Conservation (phyloP, 2,329 filamentous ascomycete genomes). For the Aspergillus oerlinghausenensis region DNA sequence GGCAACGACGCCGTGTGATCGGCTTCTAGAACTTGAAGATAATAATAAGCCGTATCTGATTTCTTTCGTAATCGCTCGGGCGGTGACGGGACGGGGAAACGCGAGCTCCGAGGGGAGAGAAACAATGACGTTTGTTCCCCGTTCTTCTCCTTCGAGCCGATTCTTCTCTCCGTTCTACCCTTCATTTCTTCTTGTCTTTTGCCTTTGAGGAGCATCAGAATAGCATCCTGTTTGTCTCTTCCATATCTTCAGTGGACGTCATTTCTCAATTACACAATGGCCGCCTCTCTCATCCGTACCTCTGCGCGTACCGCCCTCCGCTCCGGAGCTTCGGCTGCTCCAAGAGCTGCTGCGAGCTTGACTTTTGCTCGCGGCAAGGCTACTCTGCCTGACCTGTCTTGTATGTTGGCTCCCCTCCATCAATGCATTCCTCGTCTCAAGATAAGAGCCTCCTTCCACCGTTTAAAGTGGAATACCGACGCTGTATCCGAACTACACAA, state of each 20-base stretch:
- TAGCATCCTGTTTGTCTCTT: neutral
- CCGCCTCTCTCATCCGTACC: constrained; percentile 69
- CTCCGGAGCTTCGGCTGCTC: constrained; percentile 51
- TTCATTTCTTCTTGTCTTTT: constrained; percentile 2
- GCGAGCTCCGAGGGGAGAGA: constrained; percentile 11
- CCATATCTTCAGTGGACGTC: constrained; percentile 3
- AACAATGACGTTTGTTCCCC: constrained; percentile 19
- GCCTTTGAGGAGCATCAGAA: neutral
- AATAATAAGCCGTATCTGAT: neutral
- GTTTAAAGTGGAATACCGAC: neutral
- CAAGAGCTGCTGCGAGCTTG: constrained; percentile 63
- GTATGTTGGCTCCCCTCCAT: constrained; percentile 45
- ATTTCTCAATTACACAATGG: constrained; percentile 52
- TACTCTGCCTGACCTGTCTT: constrained; percentile 82
- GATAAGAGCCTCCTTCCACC: neutral
- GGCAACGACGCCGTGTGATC: neutral
- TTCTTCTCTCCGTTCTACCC: constrained; percentile 7
- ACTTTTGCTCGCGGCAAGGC: constrained; percentile 83
- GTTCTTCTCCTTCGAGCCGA: neutral
- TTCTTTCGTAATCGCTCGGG: neutral
- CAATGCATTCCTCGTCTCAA: neutral
- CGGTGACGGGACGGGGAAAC: constrained; percentile 19
- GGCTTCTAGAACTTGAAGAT: neutral
- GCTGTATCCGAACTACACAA: neutral
- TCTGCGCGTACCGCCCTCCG: constrained; percentile 68